These are phyloP conservation scores for Podospora conica DNA, from an alignment of 495 filamentous ascomycete genomes.

Conservation along the genomic window DNA sequence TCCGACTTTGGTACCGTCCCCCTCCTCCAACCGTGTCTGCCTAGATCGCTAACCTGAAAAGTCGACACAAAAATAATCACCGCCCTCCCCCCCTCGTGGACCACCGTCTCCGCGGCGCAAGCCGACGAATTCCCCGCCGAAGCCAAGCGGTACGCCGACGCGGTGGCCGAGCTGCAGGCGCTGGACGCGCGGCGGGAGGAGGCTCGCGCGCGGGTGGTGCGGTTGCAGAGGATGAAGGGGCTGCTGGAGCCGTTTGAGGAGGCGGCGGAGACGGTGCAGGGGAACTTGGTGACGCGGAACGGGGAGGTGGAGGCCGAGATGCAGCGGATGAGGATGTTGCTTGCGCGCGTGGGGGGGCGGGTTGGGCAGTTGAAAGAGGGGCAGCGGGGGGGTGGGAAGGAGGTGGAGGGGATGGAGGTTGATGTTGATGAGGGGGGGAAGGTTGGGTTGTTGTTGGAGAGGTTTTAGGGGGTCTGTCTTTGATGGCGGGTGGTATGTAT, in stretches of 20 bases:
- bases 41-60: slow-evolving; percentile 23
- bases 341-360: slow-evolving; percentile 61
- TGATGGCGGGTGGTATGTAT: neutral
- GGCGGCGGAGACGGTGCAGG: slow-evolving; percentile 48
- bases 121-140: slow-evolving; percentile 28
- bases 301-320: slow-evolving; percentile 69
- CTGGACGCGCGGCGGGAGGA: slow-evolving; percentile 50
- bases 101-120: slow-evolving; percentile 22
- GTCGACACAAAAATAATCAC: slow-evolving; percentile 37
- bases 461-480: slow-evolving; percentile 21
- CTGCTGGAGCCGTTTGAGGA: slow-evolving; percentile 53
- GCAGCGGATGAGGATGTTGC: slow-evolving; percentile 68
- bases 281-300: slow-evolving; percentile 68
- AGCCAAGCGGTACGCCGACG: slow-evolving; percentile 46
- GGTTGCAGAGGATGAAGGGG: slow-evolving; percentile 49
- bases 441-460: slow-evolving; percentile 34
- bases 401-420: slow-evolving; percentile 15
- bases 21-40: slow-evolving; percentile 21
- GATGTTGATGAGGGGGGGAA: slow-evolving; percentile 37
- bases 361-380: slow-evolving; percentile 36
- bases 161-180: slow-evolving; percentile 44
- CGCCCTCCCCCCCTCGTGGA: slow-evolving; percentile 40
- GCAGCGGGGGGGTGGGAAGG: slow-evolving; percentile 13
- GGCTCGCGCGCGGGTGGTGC: slow-evolving; percentile 48
- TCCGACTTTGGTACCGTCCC: slow-evolving; percentile 36